Evolutionary conservation across 768 basidiomycete species (phyloP).

Genomic region (Gautieria morchelliformis): DNA sequence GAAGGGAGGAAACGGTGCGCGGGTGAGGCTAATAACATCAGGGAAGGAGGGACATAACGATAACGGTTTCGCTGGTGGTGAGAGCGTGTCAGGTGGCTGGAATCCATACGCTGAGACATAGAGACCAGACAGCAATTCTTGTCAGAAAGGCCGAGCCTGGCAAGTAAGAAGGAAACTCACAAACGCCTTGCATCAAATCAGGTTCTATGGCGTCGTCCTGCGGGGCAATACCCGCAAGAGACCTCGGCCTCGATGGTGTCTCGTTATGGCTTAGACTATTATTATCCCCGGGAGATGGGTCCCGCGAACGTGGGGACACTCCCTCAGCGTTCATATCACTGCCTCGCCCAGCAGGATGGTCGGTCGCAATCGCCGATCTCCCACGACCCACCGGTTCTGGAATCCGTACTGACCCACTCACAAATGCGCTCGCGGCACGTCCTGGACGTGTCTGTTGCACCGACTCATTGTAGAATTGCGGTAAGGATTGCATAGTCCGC

Average conservation of each 20-base stretch:
- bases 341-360: neutral
- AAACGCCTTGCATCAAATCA: neutral
- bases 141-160: neutral
- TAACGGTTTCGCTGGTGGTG: slow-evolving; percentile 20
- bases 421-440: neutral
- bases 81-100: slow-evolving; percentile 42
- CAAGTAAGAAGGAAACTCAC: neutral
- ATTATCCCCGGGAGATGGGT: neutral
- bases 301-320: neutral
- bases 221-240: neutral
- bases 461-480: neutral
- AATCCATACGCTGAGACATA: slow-evolving; percentile 57
- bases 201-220: neutral
- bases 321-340: neutral
- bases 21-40: slow-evolving; percentile 64
- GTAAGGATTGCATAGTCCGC: neutral
- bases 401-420: neutral
- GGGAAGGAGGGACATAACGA: slow-evolving; percentile 52
- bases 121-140: neutral
- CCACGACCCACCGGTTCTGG: neutral
- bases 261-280: neutral
- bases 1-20: slow-evolving; percentile 54
- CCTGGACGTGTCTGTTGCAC: neutral
- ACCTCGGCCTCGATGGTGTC: neutral
- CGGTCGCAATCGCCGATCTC: neutral